Conservation (phyloP, 208 protist species). For the Wallacemonas rigidus region DNA sequence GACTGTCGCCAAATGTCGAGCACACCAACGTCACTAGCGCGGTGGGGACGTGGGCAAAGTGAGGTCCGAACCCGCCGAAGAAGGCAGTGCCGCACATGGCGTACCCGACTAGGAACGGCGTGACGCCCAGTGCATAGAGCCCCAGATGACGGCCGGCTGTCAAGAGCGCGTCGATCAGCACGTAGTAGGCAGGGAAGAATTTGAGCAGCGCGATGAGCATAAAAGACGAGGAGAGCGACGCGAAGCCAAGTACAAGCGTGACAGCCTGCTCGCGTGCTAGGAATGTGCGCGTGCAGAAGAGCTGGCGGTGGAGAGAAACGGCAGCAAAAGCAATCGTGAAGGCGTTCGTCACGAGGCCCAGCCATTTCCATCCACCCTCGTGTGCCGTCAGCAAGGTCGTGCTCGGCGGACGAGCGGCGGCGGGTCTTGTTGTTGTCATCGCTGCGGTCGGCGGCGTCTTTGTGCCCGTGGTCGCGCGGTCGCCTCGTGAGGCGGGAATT, state of each 20-base stretch:
- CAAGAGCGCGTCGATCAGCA: conserved; percentile 47
- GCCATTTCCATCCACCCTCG: conserved; percentile 37
- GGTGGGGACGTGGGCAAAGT: conserved; percentile 36
- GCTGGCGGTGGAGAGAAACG: conserved; percentile 33
- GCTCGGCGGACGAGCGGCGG: not conserved
- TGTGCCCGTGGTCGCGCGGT: not conserved
- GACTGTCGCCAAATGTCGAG: conserved; percentile 57
- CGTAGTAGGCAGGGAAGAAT: conserved; percentile 46
- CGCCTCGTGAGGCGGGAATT: not conserved
- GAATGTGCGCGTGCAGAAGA: conserved; percentile 20
- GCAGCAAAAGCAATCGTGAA: conserved; percentile 39
- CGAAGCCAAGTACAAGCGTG: conserved; percentile 57
- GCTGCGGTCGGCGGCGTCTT: no score
- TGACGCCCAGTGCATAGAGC: conserved; percentile 43
- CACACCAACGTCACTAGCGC: conserved; percentile 55
- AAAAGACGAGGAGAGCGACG: conserved; percentile 39
- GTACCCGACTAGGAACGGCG: conserved; percentile 50
- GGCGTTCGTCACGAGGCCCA: conserved; percentile 47
- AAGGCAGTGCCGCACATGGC: conserved; percentile 51
- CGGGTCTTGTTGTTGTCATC: no score
- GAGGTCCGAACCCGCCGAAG: conserved; percentile 41
- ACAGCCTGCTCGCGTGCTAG: conserved; percentile 36
- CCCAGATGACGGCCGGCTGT: conserved; percentile 41
- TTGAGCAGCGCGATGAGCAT: conserved; percentile 47
- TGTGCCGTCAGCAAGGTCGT: conserved; percentile 7